Evolutionary conservation across 164 flowering plant genomes (phyloP).

Genomic region (Stephania japonica): DNA sequence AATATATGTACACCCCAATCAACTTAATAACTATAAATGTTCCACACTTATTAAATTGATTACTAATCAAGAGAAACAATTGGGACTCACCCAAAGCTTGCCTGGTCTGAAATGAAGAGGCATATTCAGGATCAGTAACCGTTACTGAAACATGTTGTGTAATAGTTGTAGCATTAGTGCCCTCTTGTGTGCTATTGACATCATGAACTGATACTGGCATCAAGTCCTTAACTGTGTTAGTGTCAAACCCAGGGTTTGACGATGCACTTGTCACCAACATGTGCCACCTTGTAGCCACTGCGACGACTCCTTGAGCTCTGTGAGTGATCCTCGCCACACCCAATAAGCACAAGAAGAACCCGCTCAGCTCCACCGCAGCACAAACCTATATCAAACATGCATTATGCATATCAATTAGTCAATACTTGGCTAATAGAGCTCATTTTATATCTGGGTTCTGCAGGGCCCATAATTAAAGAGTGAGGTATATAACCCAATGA

Average conservation of each 20-base stretch:
- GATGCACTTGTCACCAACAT: slow-evolving; percentile 36
- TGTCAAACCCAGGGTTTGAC: slow-evolving; percentile 11
- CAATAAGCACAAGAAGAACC: slow-evolving; percentile 57
- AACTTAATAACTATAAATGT: too few relatives aligned
- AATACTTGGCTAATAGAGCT: neutral
- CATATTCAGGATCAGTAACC: slow-evolving; percentile 19
- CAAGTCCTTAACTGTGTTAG: neutral
- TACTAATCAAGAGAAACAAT: neutral
- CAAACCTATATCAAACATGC: slow-evolving; percentile 46
- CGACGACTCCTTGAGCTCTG: slow-evolving; percentile 66
- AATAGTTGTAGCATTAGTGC: slow-evolving; percentile 12
- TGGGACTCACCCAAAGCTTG: slow-evolving; percentile 64
- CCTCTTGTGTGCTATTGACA: neutral
- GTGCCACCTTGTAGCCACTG: slow-evolving; percentile 76
- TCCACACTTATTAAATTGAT: too few relatives aligned
- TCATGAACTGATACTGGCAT: neutral
- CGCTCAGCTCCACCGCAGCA: slow-evolving; percentile 66
- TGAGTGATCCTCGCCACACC: slow-evolving; percentile 89
- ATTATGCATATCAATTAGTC: neutral
- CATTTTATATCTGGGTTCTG: too few relatives aligned
- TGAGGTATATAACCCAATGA: too few relatives aligned
- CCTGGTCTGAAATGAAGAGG: slow-evolving; percentile 49
- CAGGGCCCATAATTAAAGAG: too few relatives aligned
- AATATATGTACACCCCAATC: too few relatives aligned
- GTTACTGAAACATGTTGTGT: neutral